phyloP scores from a whole-genome alignment of 164 flowering plant species.

The Piper longum region DNA sequence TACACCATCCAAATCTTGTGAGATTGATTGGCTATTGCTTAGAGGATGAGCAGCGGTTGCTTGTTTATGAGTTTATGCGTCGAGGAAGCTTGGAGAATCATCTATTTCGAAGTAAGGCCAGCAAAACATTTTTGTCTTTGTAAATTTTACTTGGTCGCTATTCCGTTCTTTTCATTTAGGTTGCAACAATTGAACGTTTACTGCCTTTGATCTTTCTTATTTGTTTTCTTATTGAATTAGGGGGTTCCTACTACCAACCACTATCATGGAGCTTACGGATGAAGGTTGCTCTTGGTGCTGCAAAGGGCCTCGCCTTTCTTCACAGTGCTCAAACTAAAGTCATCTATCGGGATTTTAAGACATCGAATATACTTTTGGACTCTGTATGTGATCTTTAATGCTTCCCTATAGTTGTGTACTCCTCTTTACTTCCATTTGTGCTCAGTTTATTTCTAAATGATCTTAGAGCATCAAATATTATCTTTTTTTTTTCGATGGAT shows the following conservation, averaged over 20 bases:
- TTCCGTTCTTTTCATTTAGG: not conserved
- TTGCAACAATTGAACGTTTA: not conserved
- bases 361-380: constrained; percentile 20
- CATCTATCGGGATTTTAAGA: constrained; percentile 21
- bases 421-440: not conserved
- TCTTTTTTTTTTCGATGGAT: not conserved
- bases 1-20: constrained; percentile 71
- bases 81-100: constrained; percentile 81
- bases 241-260: constrained; percentile 21
- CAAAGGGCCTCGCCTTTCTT: constrained; percentile 27
- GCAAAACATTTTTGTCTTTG: not conserved
- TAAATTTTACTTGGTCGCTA: not conserved
- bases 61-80: constrained; percentile 78
- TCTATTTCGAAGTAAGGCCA: constrained; percentile 62
- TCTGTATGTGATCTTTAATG: constrained; percentile 11
- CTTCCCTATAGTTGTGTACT: not conserved
- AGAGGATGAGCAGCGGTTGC: constrained; percentile 69
- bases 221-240: constrained; percentile 2
- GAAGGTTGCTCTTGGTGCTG: constrained; percentile 30
- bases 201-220: not conserved
- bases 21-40: constrained; percentile 66
- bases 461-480: not conserved
- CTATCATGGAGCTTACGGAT: constrained; percentile 25
- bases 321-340: constrained; percentile 22
- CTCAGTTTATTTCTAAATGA: no score